Conservation (phyloP, 371 early-diverging fungal genomes). For the Mortierella sp. region DNA sequence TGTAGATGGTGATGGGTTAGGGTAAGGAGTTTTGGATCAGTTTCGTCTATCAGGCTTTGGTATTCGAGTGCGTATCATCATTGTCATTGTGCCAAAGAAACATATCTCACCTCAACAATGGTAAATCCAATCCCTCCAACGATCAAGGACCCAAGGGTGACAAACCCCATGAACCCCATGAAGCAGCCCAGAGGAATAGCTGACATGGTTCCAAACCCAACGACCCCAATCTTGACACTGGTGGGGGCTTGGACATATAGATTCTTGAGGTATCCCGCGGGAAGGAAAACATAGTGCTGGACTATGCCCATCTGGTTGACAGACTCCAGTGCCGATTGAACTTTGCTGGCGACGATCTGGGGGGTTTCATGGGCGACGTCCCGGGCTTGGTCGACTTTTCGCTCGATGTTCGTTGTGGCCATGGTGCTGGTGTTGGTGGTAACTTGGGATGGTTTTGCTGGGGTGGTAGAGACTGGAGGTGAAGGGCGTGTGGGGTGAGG, state of each 20-base stretch:
- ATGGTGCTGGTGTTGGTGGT: not conserved
- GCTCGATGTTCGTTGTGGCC: not conserved
- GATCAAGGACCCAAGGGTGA: slow-evolving; percentile 23
- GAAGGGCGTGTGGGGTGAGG: not conserved
- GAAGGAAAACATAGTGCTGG: not conserved
- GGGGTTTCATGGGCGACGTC: not conserved
- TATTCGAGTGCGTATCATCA: not conserved
- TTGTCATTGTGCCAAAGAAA: no score
- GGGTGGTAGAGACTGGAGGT: not conserved
- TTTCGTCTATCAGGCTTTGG: not conserved
- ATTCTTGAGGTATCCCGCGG: not conserved
- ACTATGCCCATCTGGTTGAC: slow-evolving; percentile 11
- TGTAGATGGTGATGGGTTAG: not conserved
- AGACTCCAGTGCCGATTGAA: not conserved
- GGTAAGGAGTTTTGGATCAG: not conserved
- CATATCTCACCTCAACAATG: slow-evolving; percentile 29
- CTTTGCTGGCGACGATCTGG: not conserved
- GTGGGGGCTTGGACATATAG: slow-evolving; percentile 13
- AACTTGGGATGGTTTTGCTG: not conserved
- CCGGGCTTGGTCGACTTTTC: not conserved
- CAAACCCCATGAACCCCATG: slow-evolving; percentile 30
- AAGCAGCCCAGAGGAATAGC: slow-evolving; percentile 32
- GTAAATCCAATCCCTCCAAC: slow-evolving; percentile 28
- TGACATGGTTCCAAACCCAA: slow-evolving; percentile 13
- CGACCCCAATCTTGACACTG: not conserved